Percentiles rank a stretch among this genome's conserved stretches.
Evolutionary conservation across 2,329 filamentous ascomycete species (phyloP).

Genomic region (Piedraia hortae): DNA sequence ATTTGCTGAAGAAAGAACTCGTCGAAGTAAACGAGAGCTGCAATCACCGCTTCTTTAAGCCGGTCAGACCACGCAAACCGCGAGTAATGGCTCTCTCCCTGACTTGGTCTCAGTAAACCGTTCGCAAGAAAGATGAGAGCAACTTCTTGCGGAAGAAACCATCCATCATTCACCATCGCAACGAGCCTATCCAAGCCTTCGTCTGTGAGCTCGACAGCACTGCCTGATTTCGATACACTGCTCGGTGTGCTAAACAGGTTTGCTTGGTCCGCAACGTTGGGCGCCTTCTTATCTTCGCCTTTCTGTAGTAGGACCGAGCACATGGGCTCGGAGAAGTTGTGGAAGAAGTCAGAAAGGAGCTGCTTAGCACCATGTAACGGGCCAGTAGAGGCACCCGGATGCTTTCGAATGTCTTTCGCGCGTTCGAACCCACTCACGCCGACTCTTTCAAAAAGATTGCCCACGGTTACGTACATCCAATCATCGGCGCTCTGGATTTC

Average conservation of each 20-base stretch:
- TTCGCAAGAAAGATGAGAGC: constrained; percentile 26
- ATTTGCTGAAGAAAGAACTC: constrained; percentile 20
- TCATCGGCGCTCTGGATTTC: constrained; percentile 27
- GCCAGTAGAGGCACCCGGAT: constrained; percentile 4
- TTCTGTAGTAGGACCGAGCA: constrained; percentile 6
- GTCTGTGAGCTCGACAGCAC: constrained; percentile 1
- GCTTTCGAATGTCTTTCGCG: constrained; percentile 8
- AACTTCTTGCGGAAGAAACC: constrained; percentile 23
- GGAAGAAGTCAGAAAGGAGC: constrained; percentile 8
- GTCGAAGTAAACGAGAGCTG: constrained; percentile 26
- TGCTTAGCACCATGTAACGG: constrained; percentile 5
- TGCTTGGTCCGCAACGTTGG: constrained; percentile 2
- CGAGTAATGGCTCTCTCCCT: constrained; percentile 18
- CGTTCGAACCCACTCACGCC: constrained; percentile 17
- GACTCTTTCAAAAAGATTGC: constrained; percentile 24
- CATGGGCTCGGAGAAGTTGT: constrained; percentile 8
- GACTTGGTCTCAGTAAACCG: constrained; percentile 20
- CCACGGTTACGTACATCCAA: constrained; percentile 26
- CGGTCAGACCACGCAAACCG: constrained; percentile 26
- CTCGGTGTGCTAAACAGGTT: too few species aligned
- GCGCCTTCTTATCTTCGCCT: constrained; percentile 5
- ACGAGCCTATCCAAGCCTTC: constrained; percentile 17
- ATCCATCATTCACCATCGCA: constrained; percentile 18
- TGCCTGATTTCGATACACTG: neutral
- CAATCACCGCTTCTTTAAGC: constrained; percentile 26